These are phyloP conservation scores for Trametes elegans DNA, from an alignment of 768 basidiomycete genomes.

Conservation along the genomic window DNA sequence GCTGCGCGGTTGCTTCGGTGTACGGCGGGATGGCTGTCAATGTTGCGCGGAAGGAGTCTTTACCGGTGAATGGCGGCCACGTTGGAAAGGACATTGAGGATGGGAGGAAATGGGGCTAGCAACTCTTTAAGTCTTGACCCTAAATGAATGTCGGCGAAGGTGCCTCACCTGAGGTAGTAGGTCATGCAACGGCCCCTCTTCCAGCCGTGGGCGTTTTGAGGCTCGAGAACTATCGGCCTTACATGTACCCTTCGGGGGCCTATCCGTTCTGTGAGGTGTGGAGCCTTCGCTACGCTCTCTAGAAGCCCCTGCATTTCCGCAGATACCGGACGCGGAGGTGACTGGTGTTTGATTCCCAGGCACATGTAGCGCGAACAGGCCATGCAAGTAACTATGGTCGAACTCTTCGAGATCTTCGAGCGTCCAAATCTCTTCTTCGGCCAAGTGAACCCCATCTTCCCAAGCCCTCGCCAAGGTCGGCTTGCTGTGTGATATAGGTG, in stretches of 20 bases:
- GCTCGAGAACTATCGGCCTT: not conserved
- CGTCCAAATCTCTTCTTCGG: conserved; percentile 5
- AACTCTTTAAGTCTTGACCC: too few species aligned
- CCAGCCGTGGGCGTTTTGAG: not conserved
- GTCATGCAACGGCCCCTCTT: not conserved
- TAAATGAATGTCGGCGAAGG: too few species aligned
- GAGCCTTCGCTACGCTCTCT: not conserved
- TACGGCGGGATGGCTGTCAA: conserved; percentile 10
- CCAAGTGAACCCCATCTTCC: not conserved
- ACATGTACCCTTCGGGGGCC: not conserved
- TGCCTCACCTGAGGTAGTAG: conserved; percentile 2
- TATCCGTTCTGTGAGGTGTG: not conserved
- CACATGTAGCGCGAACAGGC: not conserved
- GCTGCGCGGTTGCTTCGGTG: not conserved
- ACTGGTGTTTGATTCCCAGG: too few species aligned
- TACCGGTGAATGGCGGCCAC: not conserved
- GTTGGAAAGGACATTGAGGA: not conserved
- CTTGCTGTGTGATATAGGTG: too few species aligned
- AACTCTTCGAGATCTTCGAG: conserved; percentile 15
- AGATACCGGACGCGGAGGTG: too few species aligned
- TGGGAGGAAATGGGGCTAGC: conserved; percentile 7
- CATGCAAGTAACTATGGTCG: conserved; percentile 1
- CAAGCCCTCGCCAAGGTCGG: too few species aligned
- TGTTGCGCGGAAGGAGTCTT: not conserved
- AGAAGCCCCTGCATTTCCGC: too few species aligned